Conservation (phyloP, 2,329 filamentous ascomycete genomes). For the Calycina herbarum region DNA sequence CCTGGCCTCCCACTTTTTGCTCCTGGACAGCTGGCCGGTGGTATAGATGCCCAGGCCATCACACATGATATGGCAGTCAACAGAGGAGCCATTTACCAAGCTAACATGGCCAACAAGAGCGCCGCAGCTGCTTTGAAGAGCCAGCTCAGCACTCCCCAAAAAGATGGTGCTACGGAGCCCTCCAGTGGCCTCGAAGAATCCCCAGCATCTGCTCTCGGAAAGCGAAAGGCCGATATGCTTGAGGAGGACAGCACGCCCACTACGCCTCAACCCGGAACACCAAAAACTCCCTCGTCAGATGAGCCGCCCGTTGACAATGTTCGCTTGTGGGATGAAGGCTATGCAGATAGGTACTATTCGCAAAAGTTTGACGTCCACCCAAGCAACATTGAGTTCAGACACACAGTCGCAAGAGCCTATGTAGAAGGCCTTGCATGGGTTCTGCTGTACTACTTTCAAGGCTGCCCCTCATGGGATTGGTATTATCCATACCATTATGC, state of each 20-base stretch:
- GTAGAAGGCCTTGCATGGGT: constrained; percentile 96
- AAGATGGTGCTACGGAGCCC: constrained; percentile 18
- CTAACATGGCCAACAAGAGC: constrained; percentile 87
- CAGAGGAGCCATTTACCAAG: constrained; percentile 62
- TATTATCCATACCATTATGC: constrained; percentile 99
- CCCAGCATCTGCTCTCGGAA: constrained; percentile 58
- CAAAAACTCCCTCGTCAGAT: constrained; percentile 51
- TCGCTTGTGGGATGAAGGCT: constrained; percentile 91
- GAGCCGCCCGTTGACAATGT: constrained; percentile 77
- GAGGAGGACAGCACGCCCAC: constrained; percentile 59
- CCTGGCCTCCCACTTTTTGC: constrained; percentile 56
- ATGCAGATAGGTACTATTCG: constrained; percentile 93
- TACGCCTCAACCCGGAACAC: constrained; percentile 52
- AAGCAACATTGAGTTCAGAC: constrained; percentile 80
- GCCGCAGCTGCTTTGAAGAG: constrained; percentile 87
- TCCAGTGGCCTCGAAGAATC: constrained; percentile 27
- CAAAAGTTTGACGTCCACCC: constrained; percentile 90
- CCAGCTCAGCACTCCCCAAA: constrained; percentile 52
- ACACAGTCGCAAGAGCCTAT: constrained; percentile 86
- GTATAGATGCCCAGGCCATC: constrained; percentile 58
- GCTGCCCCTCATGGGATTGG: constrained; percentile 98
- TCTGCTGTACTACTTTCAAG: constrained; percentile 94
- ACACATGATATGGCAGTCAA: constrained; percentile 91
- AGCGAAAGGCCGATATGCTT: constrained; percentile 74
- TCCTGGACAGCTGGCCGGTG: constrained; percentile 51